Base-by-base conservation (phyloP, 768 basidiomycete species). In the Trametes cingulata region DNA sequence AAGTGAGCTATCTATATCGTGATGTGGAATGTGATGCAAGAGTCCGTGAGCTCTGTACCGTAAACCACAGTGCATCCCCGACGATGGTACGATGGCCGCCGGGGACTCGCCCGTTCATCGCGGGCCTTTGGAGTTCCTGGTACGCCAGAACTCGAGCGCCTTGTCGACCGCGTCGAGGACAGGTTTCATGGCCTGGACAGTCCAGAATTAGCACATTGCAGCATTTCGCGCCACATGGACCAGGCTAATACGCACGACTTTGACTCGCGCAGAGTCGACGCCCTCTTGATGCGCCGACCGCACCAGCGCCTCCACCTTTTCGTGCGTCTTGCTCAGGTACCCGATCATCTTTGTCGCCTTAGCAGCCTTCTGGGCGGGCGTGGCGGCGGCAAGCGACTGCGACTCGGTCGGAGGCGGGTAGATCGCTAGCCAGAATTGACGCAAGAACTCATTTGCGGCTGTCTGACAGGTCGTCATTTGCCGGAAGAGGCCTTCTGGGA, bases 351-450 rank as follows among this genome's bases (percentile, higher is more conserved):
- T 95, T 7, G 84, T 82, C 0, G 89, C 90, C 69, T 95, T 93
- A 6, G 83, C 80, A 1, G 84, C 81, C 65, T 88, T 85, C 68
- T 96, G 91, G 0, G 82, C 80, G 2, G 85, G 81, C 0, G 86
- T 86, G 2, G 84, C 76, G 0, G 75, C 65, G 5, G 77, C 75
- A 2, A 83, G 71, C 0, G 81, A 78, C 54, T 82, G 81, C 17
- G 77, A 67, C 49, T 90, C 90, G 17, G 80, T 76, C 0, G 81
- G 73, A 6, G 89, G 85, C 6, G 94, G 95, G 63, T 93, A 90
- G 50, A 91, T 83, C 1, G 93, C 84, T 2, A 87, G 82, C 95
- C 95, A 98, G 71, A 94, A 98, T 71, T 98, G 97, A 27, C 96
- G 87, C 14, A 99, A 79, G 72, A 98, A 97, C 71, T 99, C 97